Conservation (phyloP, 371 early-diverging fungal genomes). For the Rhizopus stolonifer region DNA sequence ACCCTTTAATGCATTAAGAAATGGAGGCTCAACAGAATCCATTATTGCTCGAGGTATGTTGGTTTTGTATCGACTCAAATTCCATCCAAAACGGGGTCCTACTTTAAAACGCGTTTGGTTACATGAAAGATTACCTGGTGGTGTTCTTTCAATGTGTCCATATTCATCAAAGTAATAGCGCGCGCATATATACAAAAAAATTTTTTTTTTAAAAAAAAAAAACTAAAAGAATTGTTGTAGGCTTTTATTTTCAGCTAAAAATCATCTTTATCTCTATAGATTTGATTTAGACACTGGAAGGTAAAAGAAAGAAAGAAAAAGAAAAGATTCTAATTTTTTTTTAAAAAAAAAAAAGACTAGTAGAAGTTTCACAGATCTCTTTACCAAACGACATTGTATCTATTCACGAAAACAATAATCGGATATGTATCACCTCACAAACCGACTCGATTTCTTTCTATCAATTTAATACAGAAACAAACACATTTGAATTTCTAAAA, state of each 20-base stretch:
- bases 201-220: not conserved
- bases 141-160: conserved; percentile 43
- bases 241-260: conserved; percentile 39
- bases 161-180: conserved; percentile 36
- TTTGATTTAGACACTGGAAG: conserved; percentile 30
- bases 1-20: conserved; percentile 9
- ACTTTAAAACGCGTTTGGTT: conserved; percentile 32
- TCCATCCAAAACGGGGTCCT: conserved; percentile 8
- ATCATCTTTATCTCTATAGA: conserved; percentile 29
- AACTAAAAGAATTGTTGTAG: conserved; percentile 4
- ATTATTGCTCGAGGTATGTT: conserved; percentile 32
- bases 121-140: conserved; percentile 33
- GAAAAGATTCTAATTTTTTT: not conserved
- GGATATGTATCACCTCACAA: conserved; percentile 39
- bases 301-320: conserved; percentile 9
- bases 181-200: too few species aligned
- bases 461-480: conserved; percentile 17
- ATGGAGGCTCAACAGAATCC: conserved; percentile 10
- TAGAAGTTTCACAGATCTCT: conserved; percentile 26
- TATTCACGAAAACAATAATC: conserved; percentile 26
- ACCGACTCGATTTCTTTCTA: conserved; percentile 39
- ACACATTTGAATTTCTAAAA: conserved; percentile 28
- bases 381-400: conserved; percentile 36
- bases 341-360: conserved; percentile 16
- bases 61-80: conserved; percentile 37